Conservation (phyloP, 768 basidiomycete species). For the Phlebiopsis flavidoalba region DNA sequence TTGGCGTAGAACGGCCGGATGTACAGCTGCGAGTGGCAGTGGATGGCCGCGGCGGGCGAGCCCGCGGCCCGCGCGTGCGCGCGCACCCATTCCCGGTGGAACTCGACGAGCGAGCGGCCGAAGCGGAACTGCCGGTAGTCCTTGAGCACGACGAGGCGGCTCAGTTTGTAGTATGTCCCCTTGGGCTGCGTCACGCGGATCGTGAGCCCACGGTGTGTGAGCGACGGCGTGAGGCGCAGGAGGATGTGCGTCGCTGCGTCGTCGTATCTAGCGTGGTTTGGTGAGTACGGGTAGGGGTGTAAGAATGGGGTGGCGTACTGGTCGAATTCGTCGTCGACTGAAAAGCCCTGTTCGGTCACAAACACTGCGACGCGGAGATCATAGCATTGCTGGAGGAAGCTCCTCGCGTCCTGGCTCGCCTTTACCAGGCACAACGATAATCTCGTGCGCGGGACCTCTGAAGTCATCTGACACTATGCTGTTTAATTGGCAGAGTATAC, state of each 20-base stretch:
- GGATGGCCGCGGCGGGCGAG: conserved; percentile 21
- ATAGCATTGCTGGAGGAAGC: conserved; percentile 63
- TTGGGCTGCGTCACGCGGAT: conserved; percentile 44
- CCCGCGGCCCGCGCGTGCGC: conserved; percentile 33
- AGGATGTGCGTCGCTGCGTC: conserved; percentile 64
- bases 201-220: conserved; percentile 63
- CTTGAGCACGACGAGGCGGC: conserved; percentile 63
- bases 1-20: conserved; percentile 72
- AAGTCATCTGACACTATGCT: background rate
- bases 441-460: conserved; percentile 44
- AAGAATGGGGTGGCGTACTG: conserved; percentile 40
- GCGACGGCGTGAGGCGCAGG: conserved; percentile 58
- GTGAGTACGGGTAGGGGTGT: background rate
- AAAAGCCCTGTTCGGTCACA: conserved; percentile 63
- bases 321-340: conserved; percentile 72
- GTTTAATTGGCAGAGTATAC: too few species aligned
- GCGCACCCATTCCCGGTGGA: conserved; percentile 55
- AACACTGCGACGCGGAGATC: conserved; percentile 58
- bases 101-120: conserved; percentile 60
- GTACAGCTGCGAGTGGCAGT: conserved; percentile 65
- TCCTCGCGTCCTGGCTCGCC: conserved; percentile 33
- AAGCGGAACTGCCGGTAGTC: conserved; percentile 59
- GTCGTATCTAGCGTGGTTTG: conserved; percentile 44
- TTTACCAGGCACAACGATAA: conserved; percentile 39
- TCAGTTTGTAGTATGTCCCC: conserved; percentile 60